Conservation (phyloP, 768 basidiomycete species). For the Krasilnikovozyma curviuscula region DNA sequence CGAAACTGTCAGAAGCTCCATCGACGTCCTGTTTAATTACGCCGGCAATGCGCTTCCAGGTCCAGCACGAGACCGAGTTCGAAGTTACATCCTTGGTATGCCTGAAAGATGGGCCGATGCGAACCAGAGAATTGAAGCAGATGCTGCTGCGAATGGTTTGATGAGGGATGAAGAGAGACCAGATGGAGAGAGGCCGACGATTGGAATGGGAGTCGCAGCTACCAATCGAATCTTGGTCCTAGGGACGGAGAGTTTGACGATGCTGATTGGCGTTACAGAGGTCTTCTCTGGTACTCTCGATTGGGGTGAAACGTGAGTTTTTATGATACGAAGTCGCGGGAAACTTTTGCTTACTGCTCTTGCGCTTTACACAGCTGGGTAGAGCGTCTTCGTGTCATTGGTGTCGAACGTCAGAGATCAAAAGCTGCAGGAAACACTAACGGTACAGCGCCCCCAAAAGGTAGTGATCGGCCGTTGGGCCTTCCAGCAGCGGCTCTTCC, state of each 20-base stretch:
- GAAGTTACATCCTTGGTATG: constrained; percentile 57
- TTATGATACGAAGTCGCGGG: not conserved
- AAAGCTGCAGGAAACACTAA: too few relatives aligned
- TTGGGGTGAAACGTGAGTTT: constrained; percentile 51
- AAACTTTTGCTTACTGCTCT: not conserved
- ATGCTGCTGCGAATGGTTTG: constrained; percentile 60
- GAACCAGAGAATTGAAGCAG: constrained; percentile 39
- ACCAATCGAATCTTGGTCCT: constrained; percentile 64
- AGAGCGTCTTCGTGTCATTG: constrained; percentile 55
- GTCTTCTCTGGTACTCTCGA: constrained; percentile 77
- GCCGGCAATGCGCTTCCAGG: constrained; percentile 73
- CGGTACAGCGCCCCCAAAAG: too few relatives aligned
- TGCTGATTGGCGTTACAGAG: constrained; percentile 71
- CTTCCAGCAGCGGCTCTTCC: too few relatives aligned
- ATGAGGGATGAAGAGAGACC: constrained; percentile 72
- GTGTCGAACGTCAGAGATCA: constrained; percentile 40
- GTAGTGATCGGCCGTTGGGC: too few relatives aligned
- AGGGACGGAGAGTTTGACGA: constrained; percentile 78
- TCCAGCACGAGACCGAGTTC: constrained; percentile 52
- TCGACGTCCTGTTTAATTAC: constrained; percentile 67
- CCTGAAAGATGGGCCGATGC: constrained; percentile 56
- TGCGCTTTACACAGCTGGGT: constrained; percentile 45
- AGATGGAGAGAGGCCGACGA: constrained; percentile 52
- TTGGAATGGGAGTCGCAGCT: constrained; percentile 44
- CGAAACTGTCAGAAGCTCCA: constrained; percentile 72